Conservation (phyloP, 257 asterid species). For the Nicotiana undulata region DNA sequence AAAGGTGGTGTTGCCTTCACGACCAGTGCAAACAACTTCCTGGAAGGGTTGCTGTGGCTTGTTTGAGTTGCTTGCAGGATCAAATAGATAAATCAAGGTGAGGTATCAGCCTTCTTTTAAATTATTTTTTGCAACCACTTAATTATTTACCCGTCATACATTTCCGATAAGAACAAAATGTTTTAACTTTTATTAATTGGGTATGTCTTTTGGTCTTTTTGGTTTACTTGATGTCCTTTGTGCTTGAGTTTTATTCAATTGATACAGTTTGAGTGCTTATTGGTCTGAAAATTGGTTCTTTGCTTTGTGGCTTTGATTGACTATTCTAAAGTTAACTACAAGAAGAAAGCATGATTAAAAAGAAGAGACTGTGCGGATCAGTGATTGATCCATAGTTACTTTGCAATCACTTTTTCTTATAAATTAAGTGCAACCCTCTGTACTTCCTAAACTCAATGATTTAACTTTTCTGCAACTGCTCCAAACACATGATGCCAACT, state of each 20-base stretch:
- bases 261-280: not conserved
- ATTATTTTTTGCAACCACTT: not conserved
- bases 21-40: conserved; percentile 41
- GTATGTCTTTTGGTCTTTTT: not conserved
- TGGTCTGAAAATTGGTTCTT: not conserved
- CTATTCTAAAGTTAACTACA: not conserved
- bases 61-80: conserved; percentile 40
- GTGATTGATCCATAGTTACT: not conserved
- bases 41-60: conserved; percentile 73
- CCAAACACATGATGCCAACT: not conserved
- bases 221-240: not conserved
- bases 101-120: not conserved
- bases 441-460: not conserved
- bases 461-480: not conserved
- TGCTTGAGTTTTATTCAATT: not conserved
- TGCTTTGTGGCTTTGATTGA: not conserved
- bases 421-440: not conserved
- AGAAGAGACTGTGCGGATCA: not conserved
- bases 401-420: not conserved
- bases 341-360: not conserved
- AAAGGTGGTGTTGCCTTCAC: conserved; percentile 20
- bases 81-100: conserved; percentile 34
- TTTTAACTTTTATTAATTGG: not conserved
- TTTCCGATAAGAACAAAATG: not conserved
- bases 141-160: not conserved